Evolutionary conservation across 2,329 filamentous ascomycete species (phyloP).

Genomic region (Chrysoporthe deuterocubensis): DNA sequence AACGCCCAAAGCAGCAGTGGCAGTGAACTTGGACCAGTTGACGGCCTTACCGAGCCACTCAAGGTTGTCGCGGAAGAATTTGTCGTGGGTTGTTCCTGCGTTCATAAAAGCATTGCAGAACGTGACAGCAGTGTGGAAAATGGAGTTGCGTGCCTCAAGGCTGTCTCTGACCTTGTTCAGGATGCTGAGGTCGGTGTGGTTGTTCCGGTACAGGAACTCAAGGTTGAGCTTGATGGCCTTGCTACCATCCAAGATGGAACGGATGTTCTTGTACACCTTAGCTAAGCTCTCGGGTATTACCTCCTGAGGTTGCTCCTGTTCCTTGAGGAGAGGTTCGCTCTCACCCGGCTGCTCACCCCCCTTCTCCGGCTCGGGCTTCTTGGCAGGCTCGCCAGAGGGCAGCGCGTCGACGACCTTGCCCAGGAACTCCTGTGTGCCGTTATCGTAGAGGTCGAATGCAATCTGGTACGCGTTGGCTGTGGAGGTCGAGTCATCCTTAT

Average conservation of each 20-base stretch:
- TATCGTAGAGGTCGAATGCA: constrained; percentile 97
- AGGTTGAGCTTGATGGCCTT: constrained; percentile 94
- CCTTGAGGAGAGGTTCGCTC: constrained; percentile 52
- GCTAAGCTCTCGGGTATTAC: constrained; percentile 55
- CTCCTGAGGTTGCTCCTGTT: constrained; percentile 55
- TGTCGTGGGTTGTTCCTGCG: constrained; percentile 95
- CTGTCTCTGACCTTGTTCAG: constrained; percentile 97
- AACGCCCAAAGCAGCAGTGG: constrained; percentile 92
- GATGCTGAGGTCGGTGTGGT: constrained; percentile 88
- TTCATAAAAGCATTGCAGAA: constrained; percentile 99
- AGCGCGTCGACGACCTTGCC: constrained; percentile 85
- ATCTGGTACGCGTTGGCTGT: constrained; percentile 94
- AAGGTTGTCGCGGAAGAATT: constrained; percentile 96
- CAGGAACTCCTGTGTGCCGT: constrained; percentile 96
- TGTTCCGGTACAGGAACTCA: constrained; percentile 95
- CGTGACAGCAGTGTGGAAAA: constrained; percentile 96
- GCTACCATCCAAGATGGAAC: constrained; percentile 78
- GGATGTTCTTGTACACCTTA: constrained; percentile 65
- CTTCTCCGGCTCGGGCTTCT: constrained; percentile 49
- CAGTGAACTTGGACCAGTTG: constrained; percentile 99
- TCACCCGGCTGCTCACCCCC: constrained; percentile 50
- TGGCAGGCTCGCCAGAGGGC: constrained; percentile 57
- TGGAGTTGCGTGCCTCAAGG: constrained; percentile 89
- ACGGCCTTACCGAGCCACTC: constrained; percentile 98
- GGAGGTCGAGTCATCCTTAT: constrained; percentile 76